Evolutionary conservation across 495 filamentous ascomycete genomes (phyloP), one percentile per base, ranked within the genome.

Genomic region (Penicillium paxilli): DNA sequence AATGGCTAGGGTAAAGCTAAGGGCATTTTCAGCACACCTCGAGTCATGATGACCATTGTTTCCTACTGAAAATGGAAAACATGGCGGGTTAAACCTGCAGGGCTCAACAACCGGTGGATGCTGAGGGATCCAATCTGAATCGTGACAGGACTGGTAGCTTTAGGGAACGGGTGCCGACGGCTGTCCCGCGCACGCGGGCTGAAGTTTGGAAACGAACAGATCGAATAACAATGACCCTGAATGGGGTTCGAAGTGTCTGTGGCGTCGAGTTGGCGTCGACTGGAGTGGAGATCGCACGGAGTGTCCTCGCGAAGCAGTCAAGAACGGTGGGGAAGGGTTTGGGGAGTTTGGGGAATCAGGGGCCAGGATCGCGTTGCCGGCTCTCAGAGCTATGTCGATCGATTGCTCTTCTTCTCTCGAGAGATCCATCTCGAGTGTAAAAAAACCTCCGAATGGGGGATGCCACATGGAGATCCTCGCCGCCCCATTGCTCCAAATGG

Each of bases 291-390:
- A 58, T 62, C 59, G 59, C 59, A 65, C 48, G 56, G 45, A 37
- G 44, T 25, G 38, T 38, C 32, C 37, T 21, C 59, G 54, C 24
- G 54, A 63, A 52, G 48, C 33, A 60, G 53, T 53, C 48, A 60
- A 65, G 59, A 63, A 65, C 59, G 59, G 63, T 62, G 59, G 59
- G 48, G 53, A 47, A 26, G 24, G 33, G 9, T 45, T 42, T 8
- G 16, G 11, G 47, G 25, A n/a, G n/a, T 23, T 46, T 41, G 44
- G 26, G 41, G 58, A 65, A 59, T 62, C 55, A 62, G 20, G 47
- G 38, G 35, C 26, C 28, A 25, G 44, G 51, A 55, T 60, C 63
- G 32, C 30, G 52, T 58, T 62, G 33, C 11, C 21, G 38, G 9
- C 24, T 32, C 41, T 28, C 45, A 46, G 50, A 19, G 26, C 3